phyloP scores from a whole-genome alignment of 352 stramenopile genomes.

The Pythium grandisporangium region DNA sequence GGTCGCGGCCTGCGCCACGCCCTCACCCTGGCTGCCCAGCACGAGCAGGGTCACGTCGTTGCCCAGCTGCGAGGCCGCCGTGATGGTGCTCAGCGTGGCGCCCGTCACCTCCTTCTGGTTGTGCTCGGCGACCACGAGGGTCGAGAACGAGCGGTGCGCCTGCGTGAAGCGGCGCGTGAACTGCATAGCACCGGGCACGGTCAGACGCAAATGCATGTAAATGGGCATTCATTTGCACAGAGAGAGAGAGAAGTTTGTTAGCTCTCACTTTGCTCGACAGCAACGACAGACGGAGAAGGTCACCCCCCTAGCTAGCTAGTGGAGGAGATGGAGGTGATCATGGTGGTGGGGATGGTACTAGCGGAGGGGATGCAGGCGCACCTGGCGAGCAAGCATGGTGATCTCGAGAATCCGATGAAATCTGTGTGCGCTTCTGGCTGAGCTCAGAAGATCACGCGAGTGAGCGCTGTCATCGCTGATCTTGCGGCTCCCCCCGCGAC shows the following conservation, averaged over 20 bases:
- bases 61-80: constrained; percentile 77
- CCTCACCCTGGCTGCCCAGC: constrained; percentile 50
- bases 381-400: constrained; percentile 28
- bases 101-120: constrained; percentile 60
- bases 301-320: background rate
- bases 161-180: constrained; percentile 39
- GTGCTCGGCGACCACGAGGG: constrained; percentile 85
- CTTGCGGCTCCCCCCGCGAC: background rate
- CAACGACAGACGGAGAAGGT: background rate
- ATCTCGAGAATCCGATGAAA: background rate
- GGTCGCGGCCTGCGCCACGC: constrained; percentile 47
- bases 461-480: constrained; percentile 9
- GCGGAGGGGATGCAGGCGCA: constrained; percentile 1
- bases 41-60: constrained; percentile 75
- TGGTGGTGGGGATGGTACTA: background rate
- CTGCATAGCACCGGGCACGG: constrained; percentile 8
- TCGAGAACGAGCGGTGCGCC: constrained; percentile 39
- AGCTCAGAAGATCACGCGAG: background rate
- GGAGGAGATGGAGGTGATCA: background rate
- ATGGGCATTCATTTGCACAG: background rate
- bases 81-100: constrained; percentile 79
- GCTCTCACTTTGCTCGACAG: background rate
- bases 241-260: background rate
- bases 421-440: background rate
- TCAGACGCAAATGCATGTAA: background rate